Evolutionary conservation across 306 rosid species (phyloP), one percentile per base, ranked within the genome.

Genomic region (Lathyrus aphaca): DNA sequence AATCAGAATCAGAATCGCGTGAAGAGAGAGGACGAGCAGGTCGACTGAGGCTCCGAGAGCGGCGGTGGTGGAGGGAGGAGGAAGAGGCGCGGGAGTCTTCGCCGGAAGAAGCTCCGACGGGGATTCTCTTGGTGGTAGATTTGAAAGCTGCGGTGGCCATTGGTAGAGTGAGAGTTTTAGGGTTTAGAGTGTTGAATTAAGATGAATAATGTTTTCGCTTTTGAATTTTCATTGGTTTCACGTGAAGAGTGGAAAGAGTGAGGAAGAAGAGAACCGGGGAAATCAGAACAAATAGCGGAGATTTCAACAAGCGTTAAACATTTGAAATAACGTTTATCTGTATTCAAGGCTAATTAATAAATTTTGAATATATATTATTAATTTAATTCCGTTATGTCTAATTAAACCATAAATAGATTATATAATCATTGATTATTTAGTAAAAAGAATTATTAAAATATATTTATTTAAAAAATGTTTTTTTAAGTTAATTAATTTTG

Each of bases 141-240:
- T 91, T 95, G 92, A 95, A 95, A 32, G 99, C 97, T 12, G 99
- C 85, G 8, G 95, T 86, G 58, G 99, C 99, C 97, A 91, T 91
- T 30, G 39, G 10, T 5, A 14, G 48, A 15, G 1, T 32, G 0
- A 27, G 5, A 50, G 19, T 18, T 1, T 29, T 76, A 62, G 81
- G 68, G 68, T 71, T 77, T 1, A 8, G 62, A 21, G 46, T 6
- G 5, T 25, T 25, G 3, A 25, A 3, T 25, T 25, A 25, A 25
- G 29, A 32, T 5, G 37, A 3, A 32, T 32, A 1, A 32, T 35
- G 0, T 6, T 35, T 35, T 35, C 6, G 39, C 39, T 35, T 35
- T 35, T 35, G 10, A 35, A 35, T 35, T 35, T 32, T 35, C 39
- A 35, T 35, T 35, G 39, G 8, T 35, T 35, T 35, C 39, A 35